Conservation (phyloP, 441 rosid species). For the Erodium chrysanthum region DNA sequence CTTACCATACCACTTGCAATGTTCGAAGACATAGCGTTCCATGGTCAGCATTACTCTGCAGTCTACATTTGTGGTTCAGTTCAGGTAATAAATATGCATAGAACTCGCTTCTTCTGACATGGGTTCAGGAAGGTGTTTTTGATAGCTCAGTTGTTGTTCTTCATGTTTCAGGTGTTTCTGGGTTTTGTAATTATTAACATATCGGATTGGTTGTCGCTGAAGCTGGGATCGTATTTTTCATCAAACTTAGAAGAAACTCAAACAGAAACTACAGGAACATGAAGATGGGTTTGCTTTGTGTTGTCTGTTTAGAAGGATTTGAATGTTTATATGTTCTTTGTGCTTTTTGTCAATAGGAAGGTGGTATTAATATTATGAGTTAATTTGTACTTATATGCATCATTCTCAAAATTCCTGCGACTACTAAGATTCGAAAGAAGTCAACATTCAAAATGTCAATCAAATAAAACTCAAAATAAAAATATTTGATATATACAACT, state of each 20-base stretch:
- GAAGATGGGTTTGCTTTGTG: not conserved
- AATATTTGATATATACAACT: too few relatives aligned
- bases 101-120: too few relatives aligned
- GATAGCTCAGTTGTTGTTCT: not conserved
- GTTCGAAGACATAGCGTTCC: constrained; percentile 26
- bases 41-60: constrained; percentile 20
- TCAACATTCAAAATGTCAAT: too few relatives aligned
- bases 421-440: too few relatives aligned
- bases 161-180: constrained; percentile 20
- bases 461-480: too few relatives aligned
- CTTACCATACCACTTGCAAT: constrained; percentile 27
- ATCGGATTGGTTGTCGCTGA: constrained; percentile 19
- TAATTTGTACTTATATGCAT: too few relatives aligned
- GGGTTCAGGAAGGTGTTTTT: not conserved
- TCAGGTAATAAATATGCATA: constrained; percentile 14
- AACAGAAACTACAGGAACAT: not conserved
- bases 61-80: constrained; percentile 18
- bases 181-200: constrained; percentile 24
- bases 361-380: too few relatives aligned
- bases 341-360: too few relatives aligned
- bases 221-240: constrained; percentile 10
- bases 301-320: not conserved
- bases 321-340: too few relatives aligned
- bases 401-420: too few relatives aligned
- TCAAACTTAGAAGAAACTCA: not conserved